These are phyloP conservation scores for Beauveria asiatica DNA, from an alignment of 2,329 filamentous ascomycete species.

Conservation along the genomic window DNA sequence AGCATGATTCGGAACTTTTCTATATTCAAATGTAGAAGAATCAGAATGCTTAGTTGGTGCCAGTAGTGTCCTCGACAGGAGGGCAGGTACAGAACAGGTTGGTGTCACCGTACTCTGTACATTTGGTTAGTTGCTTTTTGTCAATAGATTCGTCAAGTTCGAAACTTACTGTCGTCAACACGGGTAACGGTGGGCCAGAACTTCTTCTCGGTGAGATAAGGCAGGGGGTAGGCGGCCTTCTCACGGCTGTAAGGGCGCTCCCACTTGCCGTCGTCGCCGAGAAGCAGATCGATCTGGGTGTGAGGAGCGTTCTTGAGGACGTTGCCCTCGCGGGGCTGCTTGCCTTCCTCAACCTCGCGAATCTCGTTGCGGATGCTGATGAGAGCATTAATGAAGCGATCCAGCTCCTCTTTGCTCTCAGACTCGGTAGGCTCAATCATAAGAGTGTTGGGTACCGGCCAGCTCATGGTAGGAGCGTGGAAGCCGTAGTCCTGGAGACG, in stretches of 20 bases:
- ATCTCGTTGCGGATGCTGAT: slow-evolving; percentile 85
- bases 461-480: slow-evolving; percentile 95
- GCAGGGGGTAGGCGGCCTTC: slow-evolving; percentile 77
- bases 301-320: slow-evolving; percentile 87
- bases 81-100: slow-evolving; percentile 95
- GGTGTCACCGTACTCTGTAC: slow-evolving; percentile 71
- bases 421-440: slow-evolving; percentile 98
- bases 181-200: slow-evolving; percentile 89
- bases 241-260: slow-evolving; percentile 72
- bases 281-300: slow-evolving; percentile 69
- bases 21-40: slow-evolving; percentile 11
- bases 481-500: slow-evolving; percentile 95
- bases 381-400: slow-evolving; percentile 85
- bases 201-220: slow-evolving; percentile 86
- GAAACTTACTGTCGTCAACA: slow-evolving; percentile 71
- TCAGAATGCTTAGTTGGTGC: slow-evolving; percentile 12
- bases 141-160: neutral
- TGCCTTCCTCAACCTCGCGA: slow-evolving; percentile 69
- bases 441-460: slow-evolving; percentile 87
- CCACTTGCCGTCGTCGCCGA: slow-evolving; percentile 56
- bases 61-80: slow-evolving; percentile 60
- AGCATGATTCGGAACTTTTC: slow-evolving; percentile 4
- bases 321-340: slow-evolving; percentile 65
- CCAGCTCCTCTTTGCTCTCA: slow-evolving; percentile 84
- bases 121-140: slow-evolving; percentile 4